Evolutionary conservation across 441 rosid species (phyloP).

Genomic region (Metrosideros polymorpha): DNA sequence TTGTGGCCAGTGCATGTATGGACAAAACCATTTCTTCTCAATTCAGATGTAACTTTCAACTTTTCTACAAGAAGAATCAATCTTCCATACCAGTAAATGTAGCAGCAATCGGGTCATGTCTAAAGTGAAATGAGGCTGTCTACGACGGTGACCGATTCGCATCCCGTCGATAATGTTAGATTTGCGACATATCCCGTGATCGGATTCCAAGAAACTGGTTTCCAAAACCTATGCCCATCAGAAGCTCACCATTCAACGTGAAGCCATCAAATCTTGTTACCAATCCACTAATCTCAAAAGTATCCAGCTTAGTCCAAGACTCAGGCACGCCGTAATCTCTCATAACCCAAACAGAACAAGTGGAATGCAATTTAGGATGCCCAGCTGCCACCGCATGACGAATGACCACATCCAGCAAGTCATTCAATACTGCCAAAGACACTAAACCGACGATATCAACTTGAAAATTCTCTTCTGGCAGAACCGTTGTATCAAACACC

Average conservation of each 20-base stretch:
- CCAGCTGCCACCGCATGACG: neutral
- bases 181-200: neutral
- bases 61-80: neutral
- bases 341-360: neutral
- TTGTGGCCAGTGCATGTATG: neutral
- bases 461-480: neutral
- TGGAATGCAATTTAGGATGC: neutral
- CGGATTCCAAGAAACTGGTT: neutral
- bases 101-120: neutral
- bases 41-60: neutral
- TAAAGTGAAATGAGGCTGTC: neutral
- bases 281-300: neutral
- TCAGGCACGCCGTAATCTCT: neutral
- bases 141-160: neutral
- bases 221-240: neutral
- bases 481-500: neutral
- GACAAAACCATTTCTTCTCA: neutral
- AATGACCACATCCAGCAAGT: neutral
- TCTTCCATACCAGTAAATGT: neutral
- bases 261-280: neutral
- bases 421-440: fast-evolving
- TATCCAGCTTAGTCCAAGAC: neutral
- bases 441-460: too few relatives aligned
- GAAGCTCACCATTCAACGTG: neutral
- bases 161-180: neutral